Percentiles rank a stretch among this genome's conserved stretches.
Evolutionary conservation across 805 yeast genomes (phyloP).

Genomic region (Myxozyma neglecta): DNA sequence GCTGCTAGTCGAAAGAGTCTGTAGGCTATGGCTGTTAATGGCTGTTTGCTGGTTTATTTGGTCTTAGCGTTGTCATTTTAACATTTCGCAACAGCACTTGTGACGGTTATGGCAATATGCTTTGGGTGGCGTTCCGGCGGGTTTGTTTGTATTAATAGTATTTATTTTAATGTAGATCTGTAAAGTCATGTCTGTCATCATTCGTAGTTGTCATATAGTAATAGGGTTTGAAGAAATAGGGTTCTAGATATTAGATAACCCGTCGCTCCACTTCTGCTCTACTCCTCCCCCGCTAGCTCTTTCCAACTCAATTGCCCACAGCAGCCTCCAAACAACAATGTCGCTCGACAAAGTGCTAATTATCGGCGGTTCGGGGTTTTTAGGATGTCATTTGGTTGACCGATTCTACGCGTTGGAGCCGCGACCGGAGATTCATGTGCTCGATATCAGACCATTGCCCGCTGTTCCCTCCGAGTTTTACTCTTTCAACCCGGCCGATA

Average conservation of each 20-base stretch:
- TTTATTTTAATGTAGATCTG: too few relatives aligned
- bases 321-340: background rate
- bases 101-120: too few relatives aligned
- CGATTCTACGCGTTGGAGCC: constrained; percentile 70
- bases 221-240: too few relatives aligned
- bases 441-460: constrained; percentile 85
- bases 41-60: background rate
- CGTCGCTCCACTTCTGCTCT: too few relatives aligned
- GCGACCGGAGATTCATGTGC: constrained; percentile 74
- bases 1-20: constrained; percentile 20
- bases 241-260: too few relatives aligned
- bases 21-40: background rate
- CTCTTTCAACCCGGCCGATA: constrained; percentile 59
- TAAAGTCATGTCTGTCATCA: too few relatives aligned
- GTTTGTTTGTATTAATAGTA: too few relatives aligned
- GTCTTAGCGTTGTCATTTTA: background rate
- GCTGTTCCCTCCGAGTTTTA: constrained; percentile 63
- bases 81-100: background rate
- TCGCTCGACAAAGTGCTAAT: constrained; percentile 57
- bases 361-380: constrained; percentile 94
- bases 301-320: background rate
- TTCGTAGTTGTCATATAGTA: too few relatives aligned
- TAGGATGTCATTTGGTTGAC: constrained; percentile 87
- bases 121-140: too few relatives aligned
- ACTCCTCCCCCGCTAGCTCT: too few relatives aligned